Base-by-base conservation (phyloP, 2,329 filamentous ascomycete genomes). In the Coniella vitis region DNA sequence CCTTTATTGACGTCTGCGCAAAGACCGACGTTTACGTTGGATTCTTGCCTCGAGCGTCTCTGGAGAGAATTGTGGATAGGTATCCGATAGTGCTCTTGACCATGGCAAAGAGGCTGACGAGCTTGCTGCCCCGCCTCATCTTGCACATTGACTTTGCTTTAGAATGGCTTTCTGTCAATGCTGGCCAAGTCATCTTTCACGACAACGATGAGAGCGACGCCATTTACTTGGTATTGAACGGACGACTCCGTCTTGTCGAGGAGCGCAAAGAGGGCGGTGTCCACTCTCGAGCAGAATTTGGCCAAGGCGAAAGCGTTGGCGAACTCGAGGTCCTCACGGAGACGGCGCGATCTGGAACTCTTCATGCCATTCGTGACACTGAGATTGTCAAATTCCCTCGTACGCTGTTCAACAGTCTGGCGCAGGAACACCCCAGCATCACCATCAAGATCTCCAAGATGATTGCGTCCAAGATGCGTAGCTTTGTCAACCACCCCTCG, bases 371-470 rank as follows among this genome's bases (percentile, higher is more conserved):
- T 58, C 86, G 93, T 49, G 93, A 97, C 56, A 97, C 93, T 0
- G 93, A 98, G 63, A 71, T 98, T 22, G 91, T 94, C 51, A 97
- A 95, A 60, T 95, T 98, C 52, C 93, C 93, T 1, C 87, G 91
- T 51, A 95, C 89, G 0, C 71, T 98, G 1, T 98, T 98, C 74
- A 98, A 98, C 72, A 98, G 93, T 61, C 78, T 98, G 46, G 93
- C 93, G 0, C 86, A 95, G 62, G 93, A 98, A 61, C 93, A 98
- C 61, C 93, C 93, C 4, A 94, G 90, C 38, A 98, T 98, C 61
- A 97, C 93, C 0, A 97, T 98, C 65, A 96, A 97, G 66, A 95
- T 98, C 22, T 97, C 93, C 1, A 98, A 97, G 66, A 93, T 98
- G 57, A 96, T 98, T 59, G 93, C 93, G 0, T 90, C 90, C 32